Percentiles rank a stretch among this genome's conserved stretches.
These are phyloP conservation scores for Ambrosiella beaveri DNA, from an alignment of 2,329 filamentous ascomycete genomes.

Conservation along the genomic window DNA sequence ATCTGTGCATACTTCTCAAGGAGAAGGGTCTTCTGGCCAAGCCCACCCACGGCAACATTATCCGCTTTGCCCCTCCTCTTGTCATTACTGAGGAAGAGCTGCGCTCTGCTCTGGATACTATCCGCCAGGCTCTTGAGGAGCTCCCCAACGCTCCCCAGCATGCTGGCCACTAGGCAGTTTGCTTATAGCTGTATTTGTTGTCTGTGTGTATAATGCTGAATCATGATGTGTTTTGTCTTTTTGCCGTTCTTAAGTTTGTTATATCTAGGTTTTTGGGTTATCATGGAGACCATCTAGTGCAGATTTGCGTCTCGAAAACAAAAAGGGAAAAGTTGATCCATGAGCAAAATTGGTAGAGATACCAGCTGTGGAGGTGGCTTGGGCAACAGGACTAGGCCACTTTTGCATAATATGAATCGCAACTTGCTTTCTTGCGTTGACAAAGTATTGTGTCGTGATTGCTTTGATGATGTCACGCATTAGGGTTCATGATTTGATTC, in stretches of 20 bases:
- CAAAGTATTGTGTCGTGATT: too few species aligned
- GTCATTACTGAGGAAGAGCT: slow-evolving; percentile 87
- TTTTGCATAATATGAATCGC: background rate
- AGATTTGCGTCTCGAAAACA: background rate
- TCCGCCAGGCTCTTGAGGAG: slow-evolving; percentile 65
- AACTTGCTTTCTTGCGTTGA: too few species aligned
- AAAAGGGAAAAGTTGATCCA: background rate
- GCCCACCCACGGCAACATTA: slow-evolving; percentile 96
- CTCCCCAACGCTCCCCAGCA: slow-evolving; percentile 42
- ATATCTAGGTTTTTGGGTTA: background rate
- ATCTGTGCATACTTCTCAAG: slow-evolving; percentile 89
- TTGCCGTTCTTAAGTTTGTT: background rate
- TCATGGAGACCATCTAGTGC: background rate
- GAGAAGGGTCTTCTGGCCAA: slow-evolving; percentile 91
- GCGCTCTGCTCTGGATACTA: slow-evolving; percentile 57
- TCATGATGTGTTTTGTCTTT: background rate
- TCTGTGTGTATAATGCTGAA: background rate
- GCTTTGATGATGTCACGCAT: too few species aligned
- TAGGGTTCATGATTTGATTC: too few species aligned
- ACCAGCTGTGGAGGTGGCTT: background rate
- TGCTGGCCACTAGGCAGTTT: slow-evolving; percentile 19
- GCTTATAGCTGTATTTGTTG: background rate
- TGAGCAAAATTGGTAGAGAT: background rate
- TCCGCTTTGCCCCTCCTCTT: slow-evolving; percentile 87
- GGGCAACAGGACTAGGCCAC: background rate